Evolutionary conservation across 1,139 yeast genomes (phyloP), one percentile per base, ranked within the genome.

Genomic region (Blastobotrys capitulatus): DNA sequence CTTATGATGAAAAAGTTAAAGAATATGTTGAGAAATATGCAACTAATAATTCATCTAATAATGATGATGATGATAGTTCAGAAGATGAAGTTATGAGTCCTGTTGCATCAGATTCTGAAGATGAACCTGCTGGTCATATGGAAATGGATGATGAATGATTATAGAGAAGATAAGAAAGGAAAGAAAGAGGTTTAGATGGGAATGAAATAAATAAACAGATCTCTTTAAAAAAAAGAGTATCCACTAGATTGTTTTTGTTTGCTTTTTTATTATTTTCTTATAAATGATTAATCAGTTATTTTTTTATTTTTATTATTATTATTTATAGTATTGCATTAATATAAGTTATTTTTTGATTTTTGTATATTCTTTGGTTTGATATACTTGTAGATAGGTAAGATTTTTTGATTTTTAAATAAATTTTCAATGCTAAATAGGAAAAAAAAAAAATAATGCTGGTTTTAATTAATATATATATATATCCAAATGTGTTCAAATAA

Each of bases 11-110:
- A 50, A 83, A 79, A 57, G 95, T 92, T 15, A 79, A 77, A 49
- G 65, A 77, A 39, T 87, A 88, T 62, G 95, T 90, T 29, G 72
- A 73, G 60, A 79, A 77, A 62, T 89, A 83, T 66, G 97, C 97
- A 9, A 75, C 78, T 29, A 72, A 69, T 46, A 64, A 60, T 43
- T 60, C 58, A 37, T 62, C 66, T 7, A 68, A 67, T 15, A 76
- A 74, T 38, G 77, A 73, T 13, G 63, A 59, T 34, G 68, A 64
- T 22, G 68, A 62, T 40, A 60, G 64, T 1, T 51, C 54, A n/a
- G 46, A 50, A 4, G 69, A 65, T 35, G 65, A 66, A 12, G 78
- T 72, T 37, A 65, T 75, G 62, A 73, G 77, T 49, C 74, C 75
- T 19, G 76, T 69, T 1, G 69, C 73, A 10, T 60, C 65, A 51